These are phyloP conservation scores for Triangularia setosa DNA, from an alignment of 2,329 filamentous ascomycete genomes.

Conservation along the genomic window DNA sequence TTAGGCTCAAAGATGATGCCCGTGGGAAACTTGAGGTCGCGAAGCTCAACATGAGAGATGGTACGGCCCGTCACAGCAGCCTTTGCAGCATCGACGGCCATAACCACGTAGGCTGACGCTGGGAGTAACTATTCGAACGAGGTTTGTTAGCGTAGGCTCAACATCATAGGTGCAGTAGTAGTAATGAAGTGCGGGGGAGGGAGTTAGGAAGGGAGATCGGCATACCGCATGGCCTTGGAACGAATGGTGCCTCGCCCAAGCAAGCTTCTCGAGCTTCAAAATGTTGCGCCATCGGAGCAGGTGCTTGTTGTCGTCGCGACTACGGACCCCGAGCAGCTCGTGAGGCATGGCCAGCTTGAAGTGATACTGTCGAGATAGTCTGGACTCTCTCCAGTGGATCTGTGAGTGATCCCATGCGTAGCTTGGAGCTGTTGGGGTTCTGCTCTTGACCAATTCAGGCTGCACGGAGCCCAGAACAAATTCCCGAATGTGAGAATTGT, in stretches of 20 bases:
- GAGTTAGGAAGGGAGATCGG: background rate
- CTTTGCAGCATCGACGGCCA: conserved; percentile 43
- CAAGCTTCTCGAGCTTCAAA: conserved; percentile 35
- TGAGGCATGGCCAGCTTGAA: conserved; percentile 33
- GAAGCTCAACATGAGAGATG: conserved; percentile 31
- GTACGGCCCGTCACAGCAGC: conserved; percentile 25
- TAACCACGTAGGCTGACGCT: conserved; percentile 44
- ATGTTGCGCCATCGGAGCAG: conserved; percentile 40
- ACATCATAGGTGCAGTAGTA: background rate
- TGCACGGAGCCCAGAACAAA: conserved; percentile 27
- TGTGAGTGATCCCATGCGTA: conserved; percentile 49
- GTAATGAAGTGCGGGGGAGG: too few species aligned
- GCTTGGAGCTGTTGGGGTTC: conserved; percentile 33
- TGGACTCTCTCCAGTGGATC: conserved; percentile 41
- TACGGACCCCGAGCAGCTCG: conserved; percentile 37
- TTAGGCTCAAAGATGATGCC: conserved; percentile 34
- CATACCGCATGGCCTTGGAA: conserved; percentile 39
- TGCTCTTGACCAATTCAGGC: conserved; percentile 18
- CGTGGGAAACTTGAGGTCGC: conserved; percentile 31
- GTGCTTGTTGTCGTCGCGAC: conserved; percentile 36
- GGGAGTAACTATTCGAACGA: conserved; percentile 37
- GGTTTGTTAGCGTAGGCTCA: background rate
- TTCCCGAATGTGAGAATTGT: conserved; percentile 18
- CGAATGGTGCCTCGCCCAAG: conserved; percentile 39
- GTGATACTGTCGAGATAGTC: conserved; percentile 38